Evolutionary conservation across 225 moss, liverwort and hornwort genomes (phyloP), one percentile per base, ranked within the genome.

Genomic region (Lunularia cruciata): DNA sequence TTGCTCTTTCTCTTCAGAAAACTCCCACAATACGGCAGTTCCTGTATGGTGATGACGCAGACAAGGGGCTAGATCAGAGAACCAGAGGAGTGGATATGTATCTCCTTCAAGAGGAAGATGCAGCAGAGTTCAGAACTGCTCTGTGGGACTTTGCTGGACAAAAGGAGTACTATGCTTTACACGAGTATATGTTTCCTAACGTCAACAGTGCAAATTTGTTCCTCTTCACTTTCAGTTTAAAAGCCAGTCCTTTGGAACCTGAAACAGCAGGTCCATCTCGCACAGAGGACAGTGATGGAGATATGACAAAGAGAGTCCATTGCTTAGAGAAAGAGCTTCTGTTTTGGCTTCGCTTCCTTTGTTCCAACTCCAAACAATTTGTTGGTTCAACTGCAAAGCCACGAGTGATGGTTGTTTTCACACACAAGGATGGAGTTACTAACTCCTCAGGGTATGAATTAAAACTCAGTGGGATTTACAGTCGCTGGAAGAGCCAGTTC

Each of bases 141-240:
- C 39, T 63, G 15, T 63, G 62, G 62, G 39, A 63, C 12, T 40
- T 63, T 2, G 37, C 38, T 11, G 62, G 62, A 38, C 62, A 63
- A 34, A 63, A 39, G 38, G 62, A 63, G 3, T 38, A 63, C 39
- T 40, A 40, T 36, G 60, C 60, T 0, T 35, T 60, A 36, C 60
- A 60, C 20, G 60, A 60, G 1, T 40, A 63, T 39, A 40, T 63
- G 38, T 40, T 38, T 5, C n/a, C 62, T 0, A 40, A 39, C 26
- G 62, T 63, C 2, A 63, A 40, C 38, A 8, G 62, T 22, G 37
- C 62, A 23, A 40, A 63, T 10, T 40, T 40, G 39, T 63, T 63
- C 37, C 62, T 40, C n/a, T 63, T 63, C 39, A 20, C 22, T 39
- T 63, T 63, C 26, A 40, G 62, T 13, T 23, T 39, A 2, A 14